These are phyloP conservation scores for Acanthamoeba sp. DNA, from an alignment of 208 protist species.

Conservation along the genomic window DNA sequence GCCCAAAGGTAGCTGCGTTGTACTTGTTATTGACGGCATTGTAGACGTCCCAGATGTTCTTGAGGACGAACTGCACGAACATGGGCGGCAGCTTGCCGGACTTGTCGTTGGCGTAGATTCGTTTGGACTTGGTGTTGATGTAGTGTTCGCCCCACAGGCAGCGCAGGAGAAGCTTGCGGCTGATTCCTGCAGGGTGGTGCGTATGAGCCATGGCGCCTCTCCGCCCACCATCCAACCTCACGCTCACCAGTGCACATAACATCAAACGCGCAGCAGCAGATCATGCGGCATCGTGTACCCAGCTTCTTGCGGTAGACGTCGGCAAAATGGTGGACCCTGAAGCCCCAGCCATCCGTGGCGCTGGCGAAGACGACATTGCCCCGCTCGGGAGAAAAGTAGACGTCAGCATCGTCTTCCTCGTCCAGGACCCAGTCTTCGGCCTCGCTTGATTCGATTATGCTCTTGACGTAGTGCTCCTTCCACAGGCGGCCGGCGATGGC, in stretches of 20 bases:
- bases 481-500: constrained; percentile 87
- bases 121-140: constrained; percentile 96
- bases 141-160: constrained; percentile 98
- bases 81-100: constrained; percentile 92
- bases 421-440: constrained; percentile 59
- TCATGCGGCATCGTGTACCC: background rate
- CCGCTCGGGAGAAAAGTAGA: constrained; percentile 96
- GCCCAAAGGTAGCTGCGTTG: background rate
- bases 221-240: no score
- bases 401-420: constrained; percentile 87
- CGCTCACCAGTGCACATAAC: background rate
- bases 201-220: no score
- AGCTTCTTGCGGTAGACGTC: constrained; percentile 94
- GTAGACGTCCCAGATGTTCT: constrained; percentile 97
- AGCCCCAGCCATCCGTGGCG: constrained; percentile 95
- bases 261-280: no score
- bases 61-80: constrained; percentile 97
- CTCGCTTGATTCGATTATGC: constrained; percentile 89
- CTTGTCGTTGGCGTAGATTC: constrained; percentile 87
- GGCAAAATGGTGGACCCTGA: constrained; percentile 93
- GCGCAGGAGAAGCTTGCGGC: constrained; percentile 87
- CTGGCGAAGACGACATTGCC: constrained; percentile 98
- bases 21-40: constrained; percentile 84
- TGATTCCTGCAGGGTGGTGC: constrained; percentile 57
- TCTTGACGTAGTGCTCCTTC: constrained; percentile 58